Evolutionary conservation across 2,329 filamentous ascomycete genomes (phyloP).

Genomic region (Colletotrichum brevisporum): DNA sequence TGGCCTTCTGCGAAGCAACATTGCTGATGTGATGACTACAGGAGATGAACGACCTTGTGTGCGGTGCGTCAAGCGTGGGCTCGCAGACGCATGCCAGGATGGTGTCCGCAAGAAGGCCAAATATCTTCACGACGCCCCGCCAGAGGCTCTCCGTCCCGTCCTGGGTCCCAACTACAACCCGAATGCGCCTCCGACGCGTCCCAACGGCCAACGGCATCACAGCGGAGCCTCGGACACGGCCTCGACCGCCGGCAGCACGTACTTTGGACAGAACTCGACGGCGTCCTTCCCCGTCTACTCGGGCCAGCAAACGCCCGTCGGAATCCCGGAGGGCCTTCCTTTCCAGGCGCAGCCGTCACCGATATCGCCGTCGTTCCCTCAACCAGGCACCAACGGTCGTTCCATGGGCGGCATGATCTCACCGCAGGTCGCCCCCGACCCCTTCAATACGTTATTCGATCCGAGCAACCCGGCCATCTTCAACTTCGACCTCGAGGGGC

Average conservation of each 20-base stretch:
- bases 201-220: constrained; percentile 57
- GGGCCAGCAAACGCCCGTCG: constrained; percentile 60
- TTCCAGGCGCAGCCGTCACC: constrained; percentile 81
- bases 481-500: constrained; percentile 94
- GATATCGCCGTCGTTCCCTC: constrained; percentile 80
- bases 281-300: constrained; percentile 67
- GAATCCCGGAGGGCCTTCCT: constrained; percentile 62
- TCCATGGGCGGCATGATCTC: constrained; percentile 62
- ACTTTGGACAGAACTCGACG: constrained; percentile 63
- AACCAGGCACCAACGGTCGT: constrained; percentile 52
- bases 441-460: constrained; percentile 80
- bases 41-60: constrained; percentile 96
- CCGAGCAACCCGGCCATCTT: constrained; percentile 92
- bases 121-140: constrained; percentile 95
- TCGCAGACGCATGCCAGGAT: constrained; percentile 93
- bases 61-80: constrained; percentile 92
- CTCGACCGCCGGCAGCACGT: constrained; percentile 59
- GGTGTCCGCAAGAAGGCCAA: constrained; percentile 99
- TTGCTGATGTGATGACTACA: constrained; percentile 54
- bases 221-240: constrained; percentile 54
- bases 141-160: constrained; percentile 90
- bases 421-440: constrained; percentile 63
- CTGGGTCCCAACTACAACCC: constrained; percentile 80
- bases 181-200: constrained; percentile 59
- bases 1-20: constrained; percentile 10